Base-by-base conservation (phyloP, 2,329 filamentous ascomycete genomes). In the Balansia obtecta region DNA sequence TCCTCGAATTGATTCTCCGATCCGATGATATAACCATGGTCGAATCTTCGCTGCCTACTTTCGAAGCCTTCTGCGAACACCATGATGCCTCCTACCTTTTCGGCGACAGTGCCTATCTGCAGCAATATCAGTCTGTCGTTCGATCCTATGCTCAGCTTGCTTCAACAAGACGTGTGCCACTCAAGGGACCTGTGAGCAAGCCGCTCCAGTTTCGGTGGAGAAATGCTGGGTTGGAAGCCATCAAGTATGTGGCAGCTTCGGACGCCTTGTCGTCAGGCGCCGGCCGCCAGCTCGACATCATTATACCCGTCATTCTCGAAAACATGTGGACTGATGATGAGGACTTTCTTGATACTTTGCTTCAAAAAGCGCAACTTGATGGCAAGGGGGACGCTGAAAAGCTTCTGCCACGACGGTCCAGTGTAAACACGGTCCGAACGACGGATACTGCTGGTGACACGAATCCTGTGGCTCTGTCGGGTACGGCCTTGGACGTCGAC, bases 1-100 rank as follows among this genome's bases (percentile, higher is more conserved):
- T 96, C 56, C 79, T 97, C 61, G 81, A 85, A 56, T 83, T 83
- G 50, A 84, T 97, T 60, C 78, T 97, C 49, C 80, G 82, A 53
- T 94, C 89, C 55, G 82, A 84, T 65, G 88, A 97, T 65, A 85
- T 97, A 55, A 88, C 85, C 58, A 87, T 97, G 82, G 83, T 95
- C 54, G 90, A 97, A 69, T 88, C 90, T 37, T 93, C 88, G 2
- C 77, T 95, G 55, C 79, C 83, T 2, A 88, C 88, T 3, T 96
- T 95, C 63, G 83, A 90, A 60, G 83, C 84, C 22, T 93, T 96
- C 62, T 97, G 91, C 71, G 79, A 82, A 53, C 79, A 95, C 69
- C 88, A 95, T 65, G 90, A 97, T 61, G 83, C 84, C 52, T 86
- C 88, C 34, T 85, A 84, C 9, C 79, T 97, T 50, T 83, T 89